Base-by-base conservation (phyloP, 805 yeast species). In the Monosporozyma aquatica region DNA sequence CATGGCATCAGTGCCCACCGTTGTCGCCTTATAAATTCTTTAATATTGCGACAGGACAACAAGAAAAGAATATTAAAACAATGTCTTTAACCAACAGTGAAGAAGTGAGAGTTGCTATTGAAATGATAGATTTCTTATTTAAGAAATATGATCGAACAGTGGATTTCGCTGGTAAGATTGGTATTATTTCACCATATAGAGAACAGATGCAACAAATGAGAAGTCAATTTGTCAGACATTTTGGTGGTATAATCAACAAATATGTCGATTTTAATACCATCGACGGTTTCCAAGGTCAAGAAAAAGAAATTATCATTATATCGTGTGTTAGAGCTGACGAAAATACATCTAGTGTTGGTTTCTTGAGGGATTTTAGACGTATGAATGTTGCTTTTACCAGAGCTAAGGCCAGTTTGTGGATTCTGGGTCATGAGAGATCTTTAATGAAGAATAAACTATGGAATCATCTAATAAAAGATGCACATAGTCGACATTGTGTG, bases 211-310 rank as follows among this genome's bases (percentile, higher is more conserved):
- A 70, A 27, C 65, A 71, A 2, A 56, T 92, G 44, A 75, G 75
- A 48, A 69, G 71, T 15, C 61, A 70, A 1, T 90, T 92, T 54
- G 59, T 65, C 5, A 66, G 67, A 13, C 66, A 67, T 42, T 82
- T 74, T 54, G 97, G 97, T 9, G 66, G 66, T 2, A 55, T 66
- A 3, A 81, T 90, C 26, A 59, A 72, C 15, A 70, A 74, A 24
- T 80, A 75, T 41, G 77, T 94, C 38, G 95, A 85, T 56, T 87
- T 92, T 65, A 87, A 89, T 56, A 87, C 99, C 0, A 87, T 92
- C 46, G 99, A 92, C 71, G 98, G 97, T 1, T 92, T 89, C 59
- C 99, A 87, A 67, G 97, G 95, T 49, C 97, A 92, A 62, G 99
- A 92, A 58, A 92, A 90, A 61, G 97, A 90, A 48, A 77, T 92